A percentile compares a stretch with the other conserved stretches of the same genome.
Conservation (phyloP, 2,329 filamentous ascomycete species). For the Colletotrichum camelliae region DNA sequence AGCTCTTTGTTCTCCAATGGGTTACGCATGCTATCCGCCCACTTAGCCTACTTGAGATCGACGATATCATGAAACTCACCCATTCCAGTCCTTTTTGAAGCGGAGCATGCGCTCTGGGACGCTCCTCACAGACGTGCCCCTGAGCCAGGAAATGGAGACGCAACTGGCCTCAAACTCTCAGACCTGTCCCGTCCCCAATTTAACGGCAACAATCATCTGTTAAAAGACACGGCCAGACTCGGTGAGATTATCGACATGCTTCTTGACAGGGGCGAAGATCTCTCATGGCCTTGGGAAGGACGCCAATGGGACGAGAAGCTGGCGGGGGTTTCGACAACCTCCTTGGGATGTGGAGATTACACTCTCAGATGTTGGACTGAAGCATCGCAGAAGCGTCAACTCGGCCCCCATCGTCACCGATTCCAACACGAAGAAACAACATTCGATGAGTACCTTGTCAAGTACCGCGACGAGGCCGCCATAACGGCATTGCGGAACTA, state of each 20-base stretch:
- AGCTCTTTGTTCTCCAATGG: slow-evolving; percentile 42
- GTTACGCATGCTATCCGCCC: slow-evolving; percentile 46
- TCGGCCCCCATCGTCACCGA: not conserved
- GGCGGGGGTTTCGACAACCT: not conserved
- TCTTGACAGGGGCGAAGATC: slow-evolving; percentile 15
- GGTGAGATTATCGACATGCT: slow-evolving; percentile 30
- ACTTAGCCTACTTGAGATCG: slow-evolving; percentile 47
- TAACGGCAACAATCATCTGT: not conserved
- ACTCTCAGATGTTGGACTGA: not conserved
- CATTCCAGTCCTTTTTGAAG: slow-evolving; percentile 7
- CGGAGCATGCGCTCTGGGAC: not conserved
- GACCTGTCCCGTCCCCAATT: not conserved
- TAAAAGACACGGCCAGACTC: slow-evolving; percentile 13
- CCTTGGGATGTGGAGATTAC: not conserved
- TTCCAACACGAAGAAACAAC: not conserved
- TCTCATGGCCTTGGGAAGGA: not conserved
- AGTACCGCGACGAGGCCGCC: not conserved
- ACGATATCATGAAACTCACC: slow-evolving; percentile 20
- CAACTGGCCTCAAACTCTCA: not conserved
- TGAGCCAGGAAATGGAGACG: not conserved
- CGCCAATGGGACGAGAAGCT: not conserved
- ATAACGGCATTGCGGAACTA: slow-evolving; percentile 14
- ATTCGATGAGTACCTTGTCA: not conserved
- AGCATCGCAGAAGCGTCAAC: not conserved
- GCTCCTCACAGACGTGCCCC: not conserved